phyloP scores from a whole-genome alignment of 306 rosid genomes.

The Boehmeria nivea region DNA sequence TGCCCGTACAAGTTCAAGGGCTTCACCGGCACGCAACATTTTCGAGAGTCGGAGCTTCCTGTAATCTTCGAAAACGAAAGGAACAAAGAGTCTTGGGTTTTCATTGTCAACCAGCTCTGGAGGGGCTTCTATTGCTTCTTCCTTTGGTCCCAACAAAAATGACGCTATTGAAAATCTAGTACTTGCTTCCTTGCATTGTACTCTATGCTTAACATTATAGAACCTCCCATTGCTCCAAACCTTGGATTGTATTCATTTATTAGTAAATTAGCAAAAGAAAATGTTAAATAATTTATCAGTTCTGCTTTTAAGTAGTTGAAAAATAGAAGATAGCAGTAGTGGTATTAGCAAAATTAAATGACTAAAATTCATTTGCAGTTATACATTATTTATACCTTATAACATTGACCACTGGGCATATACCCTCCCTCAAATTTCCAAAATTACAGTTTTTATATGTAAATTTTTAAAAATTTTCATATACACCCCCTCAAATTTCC shows the following conservation, averaged over 20 bases:
- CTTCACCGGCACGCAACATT: slow-evolving; percentile 35
- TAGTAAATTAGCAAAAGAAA: not conserved
- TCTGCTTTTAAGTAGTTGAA: too few species aligned
- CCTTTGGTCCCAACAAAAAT: slow-evolving; percentile 43
- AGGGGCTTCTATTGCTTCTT: slow-evolving; percentile 37
- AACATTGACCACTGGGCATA: too few species aligned
- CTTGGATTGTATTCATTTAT: not conserved
- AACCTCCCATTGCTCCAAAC: slow-evolving; percentile 68
- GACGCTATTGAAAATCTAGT: slow-evolving; percentile 42
- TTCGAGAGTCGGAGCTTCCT: slow-evolving; percentile 32
- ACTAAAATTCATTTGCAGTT: too few species aligned
- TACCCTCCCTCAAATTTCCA: too few species aligned
- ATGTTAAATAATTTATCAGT: too few species aligned
- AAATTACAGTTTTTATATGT: too few species aligned
- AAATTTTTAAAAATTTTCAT: too few species aligned
- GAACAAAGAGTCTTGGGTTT: slow-evolving; percentile 34
- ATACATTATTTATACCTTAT: too few species aligned
- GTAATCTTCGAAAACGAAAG: slow-evolving; percentile 35
- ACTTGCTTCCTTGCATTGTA: slow-evolving; percentile 43
- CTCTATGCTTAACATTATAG: slow-evolving; percentile 45
- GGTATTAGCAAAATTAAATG: too few species aligned
- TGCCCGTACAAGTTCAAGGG: slow-evolving; percentile 33
- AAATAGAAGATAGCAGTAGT: too few species aligned
- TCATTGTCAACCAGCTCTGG: slow-evolving; percentile 38
- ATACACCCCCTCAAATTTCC: too few species aligned